Conservation (phyloP, 805 yeast genomes). For the Tanozyma kutaoensis region DNA sequence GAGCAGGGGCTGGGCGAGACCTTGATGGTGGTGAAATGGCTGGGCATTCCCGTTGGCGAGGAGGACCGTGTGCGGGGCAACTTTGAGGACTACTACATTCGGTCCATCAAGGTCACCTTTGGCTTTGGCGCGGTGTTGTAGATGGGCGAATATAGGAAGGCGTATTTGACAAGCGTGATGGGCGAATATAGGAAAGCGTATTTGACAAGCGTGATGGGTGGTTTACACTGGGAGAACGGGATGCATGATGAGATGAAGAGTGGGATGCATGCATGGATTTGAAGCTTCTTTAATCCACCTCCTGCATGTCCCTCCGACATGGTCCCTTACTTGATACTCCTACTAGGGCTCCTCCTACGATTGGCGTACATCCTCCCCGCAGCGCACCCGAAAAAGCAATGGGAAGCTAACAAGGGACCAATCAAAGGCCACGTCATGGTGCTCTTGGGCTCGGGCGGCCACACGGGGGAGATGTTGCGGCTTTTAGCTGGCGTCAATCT, state of each 20-base stretch:
- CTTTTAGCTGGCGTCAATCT: constrained; percentile 32
- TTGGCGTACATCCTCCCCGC: neutral
- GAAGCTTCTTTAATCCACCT: too few relatives aligned
- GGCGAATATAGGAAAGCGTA: too few relatives aligned
- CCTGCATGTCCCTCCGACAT: too few relatives aligned
- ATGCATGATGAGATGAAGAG: too few relatives aligned
- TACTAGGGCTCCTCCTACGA: neutral
- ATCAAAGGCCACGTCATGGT: constrained; percentile 11
- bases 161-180: too few relatives aligned
- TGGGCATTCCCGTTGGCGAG: constrained; percentile 91
- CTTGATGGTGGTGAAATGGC: constrained; percentile 59
- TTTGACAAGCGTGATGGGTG: too few relatives aligned
- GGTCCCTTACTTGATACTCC: too few relatives aligned
- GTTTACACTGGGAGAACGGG: too few relatives aligned
- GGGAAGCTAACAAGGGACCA: too few relatives aligned
- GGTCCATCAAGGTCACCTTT: constrained; percentile 80
- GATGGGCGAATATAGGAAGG: too few relatives aligned
- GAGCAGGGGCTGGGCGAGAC: constrained; percentile 81
- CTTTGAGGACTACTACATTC: constrained; percentile 81
- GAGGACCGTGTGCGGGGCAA: constrained; percentile 78
- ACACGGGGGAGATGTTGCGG: constrained; percentile 90
- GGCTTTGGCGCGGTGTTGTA: constrained; percentile 91
- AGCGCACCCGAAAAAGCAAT: too few relatives aligned
- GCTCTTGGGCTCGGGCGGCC: constrained; percentile 93
- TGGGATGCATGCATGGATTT: too few relatives aligned